Evolutionary conservation across 768 basidiomycete species (phyloP).

Genomic region (Hericium erinaceus): DNA sequence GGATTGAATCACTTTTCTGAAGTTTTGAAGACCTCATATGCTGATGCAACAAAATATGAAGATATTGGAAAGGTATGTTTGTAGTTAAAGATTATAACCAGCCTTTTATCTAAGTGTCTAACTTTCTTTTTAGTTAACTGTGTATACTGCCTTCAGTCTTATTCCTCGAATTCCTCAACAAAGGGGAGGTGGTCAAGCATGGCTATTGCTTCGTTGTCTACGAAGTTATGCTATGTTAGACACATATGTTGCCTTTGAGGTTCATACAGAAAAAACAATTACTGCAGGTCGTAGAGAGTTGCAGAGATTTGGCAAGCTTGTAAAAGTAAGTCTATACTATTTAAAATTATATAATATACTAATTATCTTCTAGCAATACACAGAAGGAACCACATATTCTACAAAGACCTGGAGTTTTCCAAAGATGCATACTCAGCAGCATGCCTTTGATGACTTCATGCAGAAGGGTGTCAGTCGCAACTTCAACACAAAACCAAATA

Average conservation of each 20-base stretch:
- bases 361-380: background rate
- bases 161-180: constrained; percentile 6
- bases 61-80: constrained; percentile 27
- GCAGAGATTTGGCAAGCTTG: background rate
- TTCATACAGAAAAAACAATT: constrained; percentile 24
- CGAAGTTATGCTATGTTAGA: constrained; percentile 24
- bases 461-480: background rate
- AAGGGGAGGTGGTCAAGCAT: constrained; percentile 9
- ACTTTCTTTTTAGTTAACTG: constrained; percentile 17
- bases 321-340: background rate
- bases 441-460: background rate
- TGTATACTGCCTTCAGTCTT: constrained; percentile 21
- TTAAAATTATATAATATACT: background rate
- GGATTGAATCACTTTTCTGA: constrained; percentile 24
- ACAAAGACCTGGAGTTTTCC: background rate
- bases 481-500: constrained; percentile 1
- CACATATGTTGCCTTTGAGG: constrained; percentile 21
- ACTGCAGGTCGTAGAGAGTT: constrained; percentile 13
- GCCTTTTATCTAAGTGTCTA: background rate
- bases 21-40: constrained; percentile 21
- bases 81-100: no score
- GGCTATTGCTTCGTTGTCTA: constrained; percentile 20
- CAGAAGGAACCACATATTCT: no score
- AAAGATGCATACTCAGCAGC: background rate
- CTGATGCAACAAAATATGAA: constrained; percentile 27